phyloP scores from a whole-genome alignment of 2,329 filamentous ascomycete genomes.

The Nectriaceae sp. region DNA sequence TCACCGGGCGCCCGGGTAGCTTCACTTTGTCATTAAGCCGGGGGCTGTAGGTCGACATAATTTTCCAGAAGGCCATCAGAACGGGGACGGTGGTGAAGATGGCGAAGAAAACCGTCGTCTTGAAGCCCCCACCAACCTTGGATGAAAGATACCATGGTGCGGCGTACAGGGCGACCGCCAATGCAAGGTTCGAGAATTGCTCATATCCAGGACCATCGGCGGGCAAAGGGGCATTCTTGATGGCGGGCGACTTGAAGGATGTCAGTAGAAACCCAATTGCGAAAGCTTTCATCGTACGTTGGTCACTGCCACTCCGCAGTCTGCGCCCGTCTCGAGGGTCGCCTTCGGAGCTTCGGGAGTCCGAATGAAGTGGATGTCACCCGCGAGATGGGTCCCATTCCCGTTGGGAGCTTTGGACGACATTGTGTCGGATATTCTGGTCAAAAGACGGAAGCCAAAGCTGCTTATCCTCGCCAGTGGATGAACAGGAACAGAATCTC shows the following conservation, averaged over 20 bases:
- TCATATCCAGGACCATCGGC: constrained; percentile 81
- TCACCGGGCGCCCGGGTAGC: constrained; percentile 79
- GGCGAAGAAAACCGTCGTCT: constrained; percentile 79
- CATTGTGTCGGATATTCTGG: constrained; percentile 13
- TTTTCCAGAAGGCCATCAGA: constrained; percentile 77
- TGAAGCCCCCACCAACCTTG: constrained; percentile 82
- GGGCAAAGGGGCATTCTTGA: constrained; percentile 88
- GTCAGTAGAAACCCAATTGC: constrained; percentile 1
- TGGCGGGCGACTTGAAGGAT: constrained; percentile 69
- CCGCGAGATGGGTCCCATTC: constrained; percentile 14
- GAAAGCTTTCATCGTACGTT: constrained; percentile 6
- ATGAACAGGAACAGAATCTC: neutral
- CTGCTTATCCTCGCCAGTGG: neutral
- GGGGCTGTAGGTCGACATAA: constrained; percentile 75
- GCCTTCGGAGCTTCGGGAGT: constrained; percentile 19
- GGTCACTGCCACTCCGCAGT: constrained; percentile 19
- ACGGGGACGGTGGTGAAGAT: constrained; percentile 76
- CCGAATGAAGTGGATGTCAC: constrained; percentile 24
- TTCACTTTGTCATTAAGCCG: constrained; percentile 88
- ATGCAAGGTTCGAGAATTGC: constrained; percentile 77
- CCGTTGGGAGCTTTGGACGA: constrained; percentile 4
- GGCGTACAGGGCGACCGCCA: constrained; percentile 66
- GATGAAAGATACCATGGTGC: constrained; percentile 78
- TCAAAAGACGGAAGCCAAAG: neutral
- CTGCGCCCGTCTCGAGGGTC: constrained; percentile 15